These are phyloP conservation scores for Leccinum griseonigrum DNA, from an alignment of 1,284 basidiomycete genomes.

Conservation along the genomic window DNA sequence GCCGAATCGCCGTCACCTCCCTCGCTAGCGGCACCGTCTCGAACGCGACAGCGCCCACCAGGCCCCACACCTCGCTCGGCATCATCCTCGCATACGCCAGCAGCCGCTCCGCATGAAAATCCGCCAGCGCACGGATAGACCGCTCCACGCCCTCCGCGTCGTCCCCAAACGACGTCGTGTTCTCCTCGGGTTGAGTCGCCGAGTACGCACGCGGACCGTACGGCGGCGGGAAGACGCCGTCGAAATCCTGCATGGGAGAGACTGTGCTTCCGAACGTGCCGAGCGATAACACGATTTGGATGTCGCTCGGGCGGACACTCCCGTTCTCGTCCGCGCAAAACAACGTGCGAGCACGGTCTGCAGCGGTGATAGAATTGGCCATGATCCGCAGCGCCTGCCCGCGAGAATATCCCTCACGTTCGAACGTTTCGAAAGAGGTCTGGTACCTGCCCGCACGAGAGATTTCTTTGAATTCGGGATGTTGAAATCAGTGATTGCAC, in stretches of 20 bases:
- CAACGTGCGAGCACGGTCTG: conserved; percentile 42
- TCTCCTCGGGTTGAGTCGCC: conserved; percentile 19
- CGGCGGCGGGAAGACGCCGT: conserved; percentile 72
- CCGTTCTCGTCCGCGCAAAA: conserved; percentile 30
- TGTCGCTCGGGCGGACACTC: conserved; percentile 14
- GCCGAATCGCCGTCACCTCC: conserved; percentile 66
- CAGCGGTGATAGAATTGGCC: conserved; percentile 54
- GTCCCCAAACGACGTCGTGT: conserved; percentile 45
- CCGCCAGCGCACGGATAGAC: conserved; percentile 53
- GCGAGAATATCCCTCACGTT: conserved; percentile 47
- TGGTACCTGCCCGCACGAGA: conserved; percentile 53
- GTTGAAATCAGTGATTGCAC: background rate
- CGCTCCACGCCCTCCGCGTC: conserved; percentile 26
- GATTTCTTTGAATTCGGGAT: background rate
- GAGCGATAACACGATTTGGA: conserved; percentile 63
- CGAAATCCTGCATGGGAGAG: conserved; percentile 68
- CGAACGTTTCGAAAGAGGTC: conserved; percentile 55
- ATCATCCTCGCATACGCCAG: conserved; percentile 47
- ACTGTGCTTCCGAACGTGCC: conserved; percentile 76
- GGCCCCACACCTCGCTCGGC: conserved; percentile 47
- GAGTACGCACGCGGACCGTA: conserved; percentile 57
- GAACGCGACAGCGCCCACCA: conserved; percentile 68
- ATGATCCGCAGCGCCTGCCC: conserved; percentile 48
- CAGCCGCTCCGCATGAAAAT: conserved; percentile 71
- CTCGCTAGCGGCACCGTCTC: conserved; percentile 74